Conservation (phyloP, 208 protist genomes). For the Leishmania tropica region DNA sequence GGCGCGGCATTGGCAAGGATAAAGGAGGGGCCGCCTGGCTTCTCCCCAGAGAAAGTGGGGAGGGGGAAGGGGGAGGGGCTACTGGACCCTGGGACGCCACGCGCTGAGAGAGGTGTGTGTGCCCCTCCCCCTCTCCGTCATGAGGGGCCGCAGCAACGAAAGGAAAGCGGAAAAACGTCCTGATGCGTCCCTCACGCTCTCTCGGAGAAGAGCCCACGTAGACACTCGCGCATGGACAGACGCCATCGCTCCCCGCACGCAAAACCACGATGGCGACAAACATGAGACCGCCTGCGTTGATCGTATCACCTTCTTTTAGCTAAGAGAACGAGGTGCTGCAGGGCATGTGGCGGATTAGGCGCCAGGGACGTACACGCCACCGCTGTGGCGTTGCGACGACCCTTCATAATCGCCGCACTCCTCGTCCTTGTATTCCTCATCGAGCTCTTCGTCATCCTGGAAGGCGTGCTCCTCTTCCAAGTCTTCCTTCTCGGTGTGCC, state of each 20-base stretch:
- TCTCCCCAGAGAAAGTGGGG: background rate
- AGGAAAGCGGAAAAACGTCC: background rate
- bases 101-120: background rate
- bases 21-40: background rate
- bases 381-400: background rate
- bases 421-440: slow-evolving; percentile 17
- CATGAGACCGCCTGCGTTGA: background rate
- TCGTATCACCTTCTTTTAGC: background rate
- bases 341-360: background rate
- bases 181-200: background rate
- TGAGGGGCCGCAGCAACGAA: background rate
- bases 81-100: too few species aligned
- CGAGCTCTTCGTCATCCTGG: slow-evolving; percentile 12
- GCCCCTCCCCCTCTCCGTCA: background rate
- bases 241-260: background rate
- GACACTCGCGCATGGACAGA: background rate
- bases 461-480: slow-evolving; percentile 4
- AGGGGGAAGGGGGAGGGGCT: too few species aligned
- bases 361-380: background rate
- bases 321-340: background rate
- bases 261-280: background rate
- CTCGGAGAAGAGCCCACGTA: background rate
- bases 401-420: slow-evolving; percentile 32
- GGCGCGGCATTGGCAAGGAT: background rate
- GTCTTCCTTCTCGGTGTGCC: background rate